Percentiles rank a stretch among this genome's conserved stretches.
Evolutionary conservation across 1,284 basidiomycete genomes (phyloP).

Genomic region (Papiliotrema flavescens): DNA sequence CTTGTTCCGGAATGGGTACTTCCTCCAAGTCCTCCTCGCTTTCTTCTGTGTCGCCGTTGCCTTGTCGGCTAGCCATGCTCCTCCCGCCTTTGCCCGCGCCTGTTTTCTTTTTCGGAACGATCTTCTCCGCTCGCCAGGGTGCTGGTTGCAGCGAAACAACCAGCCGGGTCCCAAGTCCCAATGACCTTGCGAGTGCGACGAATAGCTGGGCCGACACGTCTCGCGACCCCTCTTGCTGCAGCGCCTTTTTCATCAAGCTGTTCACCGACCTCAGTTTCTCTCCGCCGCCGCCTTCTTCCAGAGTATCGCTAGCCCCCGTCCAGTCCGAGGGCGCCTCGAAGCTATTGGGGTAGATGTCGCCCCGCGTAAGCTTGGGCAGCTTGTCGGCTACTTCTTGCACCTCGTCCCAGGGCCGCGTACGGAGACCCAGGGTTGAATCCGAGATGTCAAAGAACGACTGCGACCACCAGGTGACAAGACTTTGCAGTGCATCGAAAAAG

Average conservation of each 20-base stretch:
- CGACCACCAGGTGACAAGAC: constrained; percentile 79
- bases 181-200: constrained; percentile 78
- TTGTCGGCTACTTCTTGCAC: constrained; percentile 42
- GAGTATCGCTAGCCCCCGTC: not conserved
- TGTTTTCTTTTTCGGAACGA: constrained; percentile 33
- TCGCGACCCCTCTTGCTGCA: constrained; percentile 74
- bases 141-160: constrained; percentile 88
- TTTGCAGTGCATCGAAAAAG: constrained; percentile 73
- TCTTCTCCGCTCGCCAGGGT: constrained; percentile 63
- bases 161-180: constrained; percentile 82
- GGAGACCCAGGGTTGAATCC: constrained; percentile 52
- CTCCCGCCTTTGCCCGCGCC: constrained; percentile 30
- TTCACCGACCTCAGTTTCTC: constrained; percentile 73
- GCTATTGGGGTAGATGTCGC: constrained; percentile 20
- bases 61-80: constrained; percentile 31
- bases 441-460: constrained; percentile 61
- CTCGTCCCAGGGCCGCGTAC: constrained; percentile 69
- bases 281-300: constrained; percentile 52
- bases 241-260: constrained; percentile 82
- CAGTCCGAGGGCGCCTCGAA: constrained; percentile 4
- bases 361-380: constrained; percentile 30
- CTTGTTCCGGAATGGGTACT: constrained; percentile 33
- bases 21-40: constrained; percentile 47
- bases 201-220: constrained; percentile 90
- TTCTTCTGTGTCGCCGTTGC: constrained; percentile 23